A percentile compares a stretch with the other conserved stretches of the same genome.
These are phyloP conservation scores for Elongisporangium anandrum DNA, from an alignment of 352 stramenopile species.

Conservation along the genomic window DNA sequence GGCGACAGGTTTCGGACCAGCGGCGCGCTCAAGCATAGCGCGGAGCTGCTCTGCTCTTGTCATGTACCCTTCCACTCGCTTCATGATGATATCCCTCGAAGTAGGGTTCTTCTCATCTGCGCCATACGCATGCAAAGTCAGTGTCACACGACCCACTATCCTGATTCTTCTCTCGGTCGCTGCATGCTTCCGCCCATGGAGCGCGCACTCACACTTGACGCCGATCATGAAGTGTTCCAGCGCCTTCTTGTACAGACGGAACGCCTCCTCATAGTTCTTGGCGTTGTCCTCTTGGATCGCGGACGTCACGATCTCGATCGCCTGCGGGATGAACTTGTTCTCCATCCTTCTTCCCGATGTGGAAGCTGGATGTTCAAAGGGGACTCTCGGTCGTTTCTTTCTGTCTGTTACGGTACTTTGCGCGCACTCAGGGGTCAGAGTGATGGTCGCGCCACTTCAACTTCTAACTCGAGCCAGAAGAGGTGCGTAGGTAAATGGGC, in stretches of 20 bases:
- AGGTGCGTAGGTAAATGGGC: constrained; percentile 26
- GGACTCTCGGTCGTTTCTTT: constrained; percentile 1
- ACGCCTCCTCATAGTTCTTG: constrained; percentile 88
- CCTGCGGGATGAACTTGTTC: constrained; percentile 90
- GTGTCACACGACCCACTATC: neutral
- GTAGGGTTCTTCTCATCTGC: constrained; percentile 90
- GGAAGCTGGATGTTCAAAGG: neutral
- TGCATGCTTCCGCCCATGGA: neutral
- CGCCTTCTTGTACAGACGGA: constrained; percentile 85
- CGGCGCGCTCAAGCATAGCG: constrained; percentile 68
- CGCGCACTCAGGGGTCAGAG: neutral
- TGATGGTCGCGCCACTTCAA: constrained; percentile 13
- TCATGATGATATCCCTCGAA: constrained; percentile 89
- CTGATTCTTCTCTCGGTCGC: neutral
- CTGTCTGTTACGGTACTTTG: constrained; percentile 5
- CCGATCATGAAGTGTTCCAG: constrained; percentile 89
- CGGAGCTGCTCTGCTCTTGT: constrained; percentile 84
- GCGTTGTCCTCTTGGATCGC: constrained; percentile 87
- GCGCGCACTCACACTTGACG: constrained; percentile 70
- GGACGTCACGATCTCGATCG: constrained; percentile 85
- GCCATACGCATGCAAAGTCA: neutral
- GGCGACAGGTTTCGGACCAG: constrained; percentile 49
- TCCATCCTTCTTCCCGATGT: constrained; percentile 42
- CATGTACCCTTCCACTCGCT: constrained; percentile 89
- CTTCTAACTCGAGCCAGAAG: neutral